Base-by-base conservation (phyloP, 768 basidiomycete species). In the Tephrocybe sp. region DNA sequence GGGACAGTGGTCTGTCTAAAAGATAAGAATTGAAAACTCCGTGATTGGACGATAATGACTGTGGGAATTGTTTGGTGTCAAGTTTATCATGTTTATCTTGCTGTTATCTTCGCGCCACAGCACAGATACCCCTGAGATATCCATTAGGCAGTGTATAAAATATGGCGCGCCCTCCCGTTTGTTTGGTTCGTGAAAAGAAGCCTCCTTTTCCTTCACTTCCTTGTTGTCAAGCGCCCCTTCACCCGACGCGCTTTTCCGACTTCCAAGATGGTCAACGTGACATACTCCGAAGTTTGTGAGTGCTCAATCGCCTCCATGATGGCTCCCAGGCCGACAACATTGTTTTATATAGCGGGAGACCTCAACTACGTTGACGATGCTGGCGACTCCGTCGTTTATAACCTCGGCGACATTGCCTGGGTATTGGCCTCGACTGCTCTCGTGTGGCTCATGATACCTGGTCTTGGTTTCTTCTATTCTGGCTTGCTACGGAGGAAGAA, bases 401-500 rank as follows among this genome's bases (percentile, higher is more conserved):
- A 78, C 60, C 56, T 71, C 21, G 79, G 79, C 18, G 78, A 80
- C 59, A 78, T 78, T 23, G 73, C 70, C 14, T 81, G 75, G 86
- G 72, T 84, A 36, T 71, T 94, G 48, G 68, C 81, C 3, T 82
- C 83, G 23, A 93, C 82, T 15, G 93, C 91, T 23, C 76, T 93
- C 54, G 91, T 93, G 30, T 93, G 79, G 77, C 74, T 91, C 56
- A 91, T 92, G 89, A 81, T 90, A 63, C 88, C 87, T 9, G 88
- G 88, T 42, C 84, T 94, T 41, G 90, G 91, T 40, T 90, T 81
- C 69, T 92, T 91, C 72, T 97, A 96, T 68, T 89, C 92, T 12
- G 96, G 92, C 57, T 80, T 99, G 26, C 79, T 97, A 26, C 74
- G 96, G 43, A 75, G 96, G 54, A 98, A 98, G 71, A 97, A 97